A percentile compares a stretch with the other conserved stretches of the same genome.
Evolutionary conservation across 1,284 basidiomycete species (phyloP).

Genomic region (Trametes sp.): DNA sequence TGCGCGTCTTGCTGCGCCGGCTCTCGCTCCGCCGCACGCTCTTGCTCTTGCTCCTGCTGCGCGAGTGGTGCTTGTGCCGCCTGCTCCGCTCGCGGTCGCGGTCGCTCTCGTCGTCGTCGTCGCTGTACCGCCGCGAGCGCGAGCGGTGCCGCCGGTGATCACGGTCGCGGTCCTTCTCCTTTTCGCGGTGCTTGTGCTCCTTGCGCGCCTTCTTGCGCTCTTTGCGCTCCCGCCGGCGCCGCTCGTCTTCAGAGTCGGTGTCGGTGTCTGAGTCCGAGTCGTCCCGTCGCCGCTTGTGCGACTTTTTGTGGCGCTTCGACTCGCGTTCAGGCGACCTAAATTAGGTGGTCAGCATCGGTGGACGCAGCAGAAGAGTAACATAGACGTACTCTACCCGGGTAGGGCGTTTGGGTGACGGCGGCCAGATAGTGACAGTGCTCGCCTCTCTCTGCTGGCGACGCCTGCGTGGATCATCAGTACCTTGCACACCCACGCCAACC

Average conservation of each 20-base stretch:
- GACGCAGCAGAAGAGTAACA: not conserved
- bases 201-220: slow-evolving; percentile 64
- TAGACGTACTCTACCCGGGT: slow-evolving; percentile 67
- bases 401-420: slow-evolving; percentile 80
- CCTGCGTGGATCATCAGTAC: slow-evolving; percentile 48
- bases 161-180: slow-evolving; percentile 46
- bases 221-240: slow-evolving; percentile 62
- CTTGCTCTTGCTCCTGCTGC: slow-evolving; percentile 37
- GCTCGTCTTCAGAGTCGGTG: slow-evolving; percentile 65
- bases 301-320: slow-evolving; percentile 61
- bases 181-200: slow-evolving; percentile 52
- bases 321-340: slow-evolving; percentile 60
- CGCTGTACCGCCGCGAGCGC: slow-evolving; percentile 44
- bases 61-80: slow-evolving; percentile 32
- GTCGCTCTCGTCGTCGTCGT: slow-evolving; percentile 45
- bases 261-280: slow-evolving; percentile 61
- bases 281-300: slow-evolving; percentile 61
- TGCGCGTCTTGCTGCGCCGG: slow-evolving; percentile 37
- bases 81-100: slow-evolving; percentile 42
- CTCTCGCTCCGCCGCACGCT: slow-evolving; percentile 31
- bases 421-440: slow-evolving; percentile 80
- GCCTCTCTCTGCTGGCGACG: slow-evolving; percentile 78
- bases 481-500: no score
- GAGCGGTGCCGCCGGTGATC: slow-evolving; percentile 39
- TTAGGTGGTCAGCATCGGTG: not conserved